Evolutionary conservation across 2,329 filamentous ascomycete genomes (phyloP), one percentile per base, ranked within the genome.

Genomic region (Furcasterigmium furcatum): DNA sequence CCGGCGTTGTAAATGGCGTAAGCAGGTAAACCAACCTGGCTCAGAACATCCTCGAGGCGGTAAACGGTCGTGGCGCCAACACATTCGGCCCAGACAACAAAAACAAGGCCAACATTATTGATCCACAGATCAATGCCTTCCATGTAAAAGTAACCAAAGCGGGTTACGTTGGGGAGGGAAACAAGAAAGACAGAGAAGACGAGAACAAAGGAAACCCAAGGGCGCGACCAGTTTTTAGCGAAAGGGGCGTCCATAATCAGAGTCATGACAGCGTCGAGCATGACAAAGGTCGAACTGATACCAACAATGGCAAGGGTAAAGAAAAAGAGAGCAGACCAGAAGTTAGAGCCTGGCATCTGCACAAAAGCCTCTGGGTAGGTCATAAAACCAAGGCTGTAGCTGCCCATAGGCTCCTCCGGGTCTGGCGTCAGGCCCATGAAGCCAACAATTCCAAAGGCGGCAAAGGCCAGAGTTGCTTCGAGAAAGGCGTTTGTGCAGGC

Each of bases 331-430:
- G 76, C 61, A 0, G 76, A 74, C 71, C 74, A 80, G 46, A 75
- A 77, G 45, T 79, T 79, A 2, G 76, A 63, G 0, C 70, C 76
- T 0, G 76, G 77, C 75, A 80, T 80, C 43, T 79, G 65, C 0
- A 73, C 57, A 1, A 80, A 66, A 1, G 77, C 77, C 34, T 72
- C 67, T 0, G 76, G 76, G 4, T 77, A 65, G 1, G 75, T 79
- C 29, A 79, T 54, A 55, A 80, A 80, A 3, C 76, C 77, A 0
- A 78, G 70, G 2, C 71, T 72, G 43, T 80, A 80, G 3, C 73
- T 74, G 4, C 73, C 73, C 0, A 80, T 56, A 5, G 63, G 36
- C 5, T 62, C 58, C 16, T 52, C 51, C 1, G 57, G 55, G 5
- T 60, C 59, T 1, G 64, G 64, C 38, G 56, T 53, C 9, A 62